phyloP scores from a whole-genome alignment of 2,329 filamentous ascomycete species.

The Aciculosporium take region DNA sequence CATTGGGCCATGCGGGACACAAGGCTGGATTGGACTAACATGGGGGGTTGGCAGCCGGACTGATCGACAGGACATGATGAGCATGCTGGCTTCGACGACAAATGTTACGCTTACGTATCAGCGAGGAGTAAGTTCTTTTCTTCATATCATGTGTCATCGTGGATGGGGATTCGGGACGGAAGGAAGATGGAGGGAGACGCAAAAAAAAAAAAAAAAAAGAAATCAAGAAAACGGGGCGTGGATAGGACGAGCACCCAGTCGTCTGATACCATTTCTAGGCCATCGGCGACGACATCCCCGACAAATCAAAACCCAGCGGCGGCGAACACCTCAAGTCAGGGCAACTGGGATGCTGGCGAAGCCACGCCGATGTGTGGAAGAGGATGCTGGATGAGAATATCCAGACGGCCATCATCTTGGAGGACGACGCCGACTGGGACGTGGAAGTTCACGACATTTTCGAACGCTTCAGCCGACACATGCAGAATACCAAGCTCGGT shows the following conservation, averaged over 20 bases:
- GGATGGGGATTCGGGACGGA: no score
- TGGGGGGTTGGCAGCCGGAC: background rate
- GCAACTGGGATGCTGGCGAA: conserved; percentile 2
- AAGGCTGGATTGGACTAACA: no score
- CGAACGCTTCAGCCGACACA: background rate
- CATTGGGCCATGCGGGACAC: no score
- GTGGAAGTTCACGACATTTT: conserved; percentile 1
- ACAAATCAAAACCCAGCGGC: background rate
- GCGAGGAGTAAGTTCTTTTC: background rate
- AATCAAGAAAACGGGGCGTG: no score
- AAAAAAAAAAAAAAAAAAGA: no score
- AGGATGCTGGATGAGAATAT: conserved; percentile 1
- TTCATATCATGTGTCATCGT: no score
- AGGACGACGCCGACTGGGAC: conserved; percentile 3
- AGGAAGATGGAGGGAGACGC: no score
- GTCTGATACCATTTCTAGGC: background rate
- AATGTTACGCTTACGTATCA: background rate
- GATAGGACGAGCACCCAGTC: no score
- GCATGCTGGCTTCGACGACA: background rate
- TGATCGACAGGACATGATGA: conserved; percentile 3
- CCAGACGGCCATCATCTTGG: conserved; percentile 1
- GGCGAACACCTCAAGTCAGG: background rate
- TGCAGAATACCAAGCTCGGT: background rate
- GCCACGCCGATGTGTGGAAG: conserved; percentile 1
- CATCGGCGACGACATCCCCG: background rate